These are phyloP conservation scores for Populus davidiana DNA, from an alignment of 345 rosid species.

Conservation along the genomic window DNA sequence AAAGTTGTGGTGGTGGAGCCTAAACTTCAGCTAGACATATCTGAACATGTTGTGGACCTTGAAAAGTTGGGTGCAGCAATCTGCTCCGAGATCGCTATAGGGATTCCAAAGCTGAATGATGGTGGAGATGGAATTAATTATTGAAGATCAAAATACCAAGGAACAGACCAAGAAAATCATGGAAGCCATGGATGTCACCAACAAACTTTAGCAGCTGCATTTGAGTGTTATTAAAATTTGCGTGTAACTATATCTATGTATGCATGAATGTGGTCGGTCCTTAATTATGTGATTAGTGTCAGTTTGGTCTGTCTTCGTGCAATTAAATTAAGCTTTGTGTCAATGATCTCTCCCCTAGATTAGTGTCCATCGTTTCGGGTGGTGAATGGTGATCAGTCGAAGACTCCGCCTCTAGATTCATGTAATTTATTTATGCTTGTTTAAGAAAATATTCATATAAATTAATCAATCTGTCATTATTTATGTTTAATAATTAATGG, in stretches of 20 bases:
- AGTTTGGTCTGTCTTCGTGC: background rate
- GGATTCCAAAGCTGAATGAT: background rate
- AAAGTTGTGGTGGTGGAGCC: slow-evolving; percentile 31
- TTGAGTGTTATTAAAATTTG: background rate
- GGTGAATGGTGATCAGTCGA: too few species aligned
- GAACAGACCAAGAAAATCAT: background rate
- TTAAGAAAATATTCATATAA: too few species aligned
- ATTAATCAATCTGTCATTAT: too few species aligned
- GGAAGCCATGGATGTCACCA: background rate
- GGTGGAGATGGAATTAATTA: background rate
- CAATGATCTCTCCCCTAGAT: background rate
- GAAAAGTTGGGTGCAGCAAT: slow-evolving; percentile 1
- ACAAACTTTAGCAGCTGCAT: background rate
- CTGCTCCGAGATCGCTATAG: background rate
- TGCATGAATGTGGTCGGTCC: background rate
- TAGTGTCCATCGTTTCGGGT: background rate
- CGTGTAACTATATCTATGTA: background rate
- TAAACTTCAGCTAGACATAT: slow-evolving; percentile 37
- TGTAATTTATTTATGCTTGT: too few species aligned
- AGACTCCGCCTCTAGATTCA: too few species aligned
- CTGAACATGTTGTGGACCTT: slow-evolving; percentile 27
- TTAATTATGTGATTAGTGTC: background rate
- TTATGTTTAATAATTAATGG: too few species aligned
- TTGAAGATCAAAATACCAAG: background rate
- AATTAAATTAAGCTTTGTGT: background rate